Conservation (phyloP, 2,329 filamentous ascomycete genomes). For the Colletotrichum sp. region DNA sequence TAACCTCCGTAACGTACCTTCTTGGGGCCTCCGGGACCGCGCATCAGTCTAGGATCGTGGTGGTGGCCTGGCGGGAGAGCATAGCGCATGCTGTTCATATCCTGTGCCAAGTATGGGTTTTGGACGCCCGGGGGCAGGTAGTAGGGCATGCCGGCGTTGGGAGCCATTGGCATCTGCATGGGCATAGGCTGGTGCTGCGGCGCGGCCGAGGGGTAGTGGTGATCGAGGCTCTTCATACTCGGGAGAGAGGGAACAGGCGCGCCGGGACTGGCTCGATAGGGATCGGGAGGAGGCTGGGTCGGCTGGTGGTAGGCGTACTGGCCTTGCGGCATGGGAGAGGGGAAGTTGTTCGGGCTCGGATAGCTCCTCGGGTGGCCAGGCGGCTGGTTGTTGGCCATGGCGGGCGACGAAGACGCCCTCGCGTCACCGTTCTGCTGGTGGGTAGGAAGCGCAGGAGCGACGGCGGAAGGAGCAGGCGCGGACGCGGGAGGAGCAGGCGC, state of each 20-base stretch:
- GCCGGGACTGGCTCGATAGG: slow-evolving; percentile 37
- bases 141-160: slow-evolving; percentile 42
- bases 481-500: background rate
- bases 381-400: slow-evolving; percentile 24
- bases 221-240: slow-evolving; percentile 47
- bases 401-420: slow-evolving; percentile 21
- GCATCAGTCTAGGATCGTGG: slow-evolving; percentile 51
- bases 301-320: slow-evolving; percentile 23
- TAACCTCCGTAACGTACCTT: slow-evolving; percentile 49
- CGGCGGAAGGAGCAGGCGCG: background rate
- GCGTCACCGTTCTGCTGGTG: slow-evolving; percentile 22
- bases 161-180: slow-evolving; percentile 36
- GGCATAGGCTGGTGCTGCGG: slow-evolving; percentile 36
- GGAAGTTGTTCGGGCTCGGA: slow-evolving; percentile 15
- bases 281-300: slow-evolving; percentile 32
- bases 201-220: slow-evolving; percentile 29
- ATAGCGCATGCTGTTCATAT: slow-evolving; percentile 52
- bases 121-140: slow-evolving; percentile 39
- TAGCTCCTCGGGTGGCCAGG: slow-evolving; percentile 23
- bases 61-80: slow-evolving; percentile 49
- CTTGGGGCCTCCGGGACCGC: slow-evolving; percentile 57
- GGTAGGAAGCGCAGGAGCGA: background rate
- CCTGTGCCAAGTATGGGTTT: slow-evolving; percentile 30
- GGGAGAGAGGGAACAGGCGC: slow-evolving; percentile 40
- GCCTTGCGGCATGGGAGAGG: slow-evolving; percentile 6